Conservation (phyloP, 1,284 basidiomycete species). For the Papiliotrema terrestris region DNA sequence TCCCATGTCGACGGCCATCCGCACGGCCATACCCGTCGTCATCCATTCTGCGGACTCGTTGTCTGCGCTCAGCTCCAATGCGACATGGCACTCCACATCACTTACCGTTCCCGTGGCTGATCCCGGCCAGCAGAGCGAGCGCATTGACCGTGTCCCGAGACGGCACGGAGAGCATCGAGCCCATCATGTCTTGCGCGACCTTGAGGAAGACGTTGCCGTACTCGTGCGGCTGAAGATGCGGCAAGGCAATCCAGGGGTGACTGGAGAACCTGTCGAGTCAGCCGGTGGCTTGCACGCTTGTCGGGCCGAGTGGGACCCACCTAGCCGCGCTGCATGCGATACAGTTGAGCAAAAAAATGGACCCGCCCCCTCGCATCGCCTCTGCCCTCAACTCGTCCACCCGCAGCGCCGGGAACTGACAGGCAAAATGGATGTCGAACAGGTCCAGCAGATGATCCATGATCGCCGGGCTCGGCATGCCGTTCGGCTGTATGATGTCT, state of each 20-base stretch:
- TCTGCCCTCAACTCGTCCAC: slow-evolving; percentile 10
- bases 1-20: slow-evolving; percentile 30
- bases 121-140: slow-evolving; percentile 23
- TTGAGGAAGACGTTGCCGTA: slow-evolving; percentile 28
- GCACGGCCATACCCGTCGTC: slow-evolving; percentile 29
- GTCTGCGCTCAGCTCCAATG: slow-evolving; percentile 10
- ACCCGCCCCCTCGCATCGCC: slow-evolving; percentile 16
- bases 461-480: slow-evolving; percentile 12
- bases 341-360: slow-evolving; percentile 23
- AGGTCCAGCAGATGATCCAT: slow-evolving; percentile 30
- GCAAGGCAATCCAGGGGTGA: slow-evolving; percentile 26
- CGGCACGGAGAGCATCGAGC: slow-evolving; percentile 27
- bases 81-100: neutral
- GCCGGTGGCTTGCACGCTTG: neutral
- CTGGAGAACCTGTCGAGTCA: slow-evolving; percentile 17
- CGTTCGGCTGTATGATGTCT: neutral
- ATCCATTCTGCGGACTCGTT: slow-evolving; percentile 32
- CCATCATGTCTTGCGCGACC: slow-evolving; percentile 24
- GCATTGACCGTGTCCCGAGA: slow-evolving; percentile 26
- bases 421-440: slow-evolving; percentile 29
- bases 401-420: slow-evolving; percentile 28
- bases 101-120: slow-evolving; percentile 27
- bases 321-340: slow-evolving; percentile 29
- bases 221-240: slow-evolving; percentile 20
- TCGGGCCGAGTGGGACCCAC: slow-evolving; percentile 4